Base-by-base conservation (phyloP, 768 basidiomycete genomes). In the Xerocomellus dryophilus region DNA sequence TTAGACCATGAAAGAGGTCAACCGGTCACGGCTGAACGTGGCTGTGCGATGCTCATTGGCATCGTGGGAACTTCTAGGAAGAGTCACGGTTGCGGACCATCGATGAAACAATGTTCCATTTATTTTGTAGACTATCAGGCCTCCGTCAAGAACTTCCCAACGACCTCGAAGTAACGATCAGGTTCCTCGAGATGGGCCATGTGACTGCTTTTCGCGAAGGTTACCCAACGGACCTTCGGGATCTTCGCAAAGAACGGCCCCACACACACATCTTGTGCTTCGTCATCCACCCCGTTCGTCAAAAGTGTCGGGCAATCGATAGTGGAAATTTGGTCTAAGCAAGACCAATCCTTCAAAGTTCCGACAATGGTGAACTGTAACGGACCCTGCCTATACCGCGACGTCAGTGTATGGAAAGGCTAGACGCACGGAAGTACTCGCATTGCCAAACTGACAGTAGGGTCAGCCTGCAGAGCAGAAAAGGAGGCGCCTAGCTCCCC, bases 271-370 rank as follows among this genome's bases (percentile, higher is more conserved):
- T 77, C 75, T 21, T 71, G 66, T 39, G 72, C 75, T 47, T 68
- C 66, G 48, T 78, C 79, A 50, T 73, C 64, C 12, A 53, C 55
- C 1, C 73, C 74, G 31, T 76, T 75, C 42, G 69, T 71, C 31
- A 76, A 48, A 27, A 82, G 65, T 0, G 75, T 75, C 1, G 74
- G 69, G 7, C 68, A 67, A 6, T 51, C 38, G 25, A 81, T 77
- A 5, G 67, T 73, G 54, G 73, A 66, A 9, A 81, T 63, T 11
- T 74, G 68, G 38, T 77, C 73, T 14, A 79, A 61, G 46, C 81
- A 74, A 12, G 71, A 65, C 81, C 81, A 84, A 2, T 69, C 58
- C 60, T 76, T 76, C 39, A 82, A 53, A 1, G 74, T 65, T 0
- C 77, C 77, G 10, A 71, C 67, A n/a, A 74, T 70, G 32, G 64